Evolutionary conservation across 2,329 filamentous ascomycete genomes (phyloP).

Genomic region (Fusarium concolor): DNA sequence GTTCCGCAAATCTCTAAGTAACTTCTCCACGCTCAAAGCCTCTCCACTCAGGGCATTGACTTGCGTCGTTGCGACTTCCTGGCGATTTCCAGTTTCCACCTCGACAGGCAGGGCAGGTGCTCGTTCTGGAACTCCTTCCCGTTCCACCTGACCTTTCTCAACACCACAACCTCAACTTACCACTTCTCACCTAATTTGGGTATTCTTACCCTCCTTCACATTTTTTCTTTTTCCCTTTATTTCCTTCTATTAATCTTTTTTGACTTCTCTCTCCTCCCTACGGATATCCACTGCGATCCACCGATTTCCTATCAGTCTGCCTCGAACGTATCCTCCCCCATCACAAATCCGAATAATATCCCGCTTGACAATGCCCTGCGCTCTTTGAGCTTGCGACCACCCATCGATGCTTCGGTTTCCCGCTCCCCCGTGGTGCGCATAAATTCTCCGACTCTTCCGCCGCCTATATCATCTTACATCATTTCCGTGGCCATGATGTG

Average conservation of each 20-base stretch:
- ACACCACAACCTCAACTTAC: conserved; percentile 35
- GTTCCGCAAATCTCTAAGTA: conserved; percentile 32
- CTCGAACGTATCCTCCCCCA: conserved; percentile 13
- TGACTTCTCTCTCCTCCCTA: conserved; percentile 5
- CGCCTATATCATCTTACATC: conserved; percentile 23
- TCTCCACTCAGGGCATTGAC: conserved; percentile 22
- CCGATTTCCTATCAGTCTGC: conserved; percentile 27
- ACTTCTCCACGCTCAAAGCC: conserved; percentile 38
- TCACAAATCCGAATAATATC: conserved; percentile 22
- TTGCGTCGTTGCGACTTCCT: conserved; percentile 26
- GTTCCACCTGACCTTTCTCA: conserved; percentile 37
- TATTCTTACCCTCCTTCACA: conserved; percentile 1
- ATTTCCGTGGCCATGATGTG: conserved; percentile 40
- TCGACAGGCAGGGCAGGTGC: conserved; percentile 36
- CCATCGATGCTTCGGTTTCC: conserved; percentile 42
- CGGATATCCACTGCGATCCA: conserved; percentile 19
- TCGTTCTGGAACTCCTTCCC: conserved; percentile 35
- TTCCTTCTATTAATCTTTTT: conserved; percentile 1
- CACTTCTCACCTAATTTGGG: conserved; percentile 18
- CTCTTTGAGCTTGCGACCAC: conserved; percentile 33
- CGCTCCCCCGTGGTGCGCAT: conserved; percentile 41
- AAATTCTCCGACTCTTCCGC: conserved; percentile 31
- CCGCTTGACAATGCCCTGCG: conserved; percentile 36
- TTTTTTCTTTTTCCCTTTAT: background rate
- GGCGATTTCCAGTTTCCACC: conserved; percentile 35